A percentile compares a stretch with the other conserved stretches of the same genome.
phyloP scores from a whole-genome alignment of 805 yeast genomes.

The Saccharomyces eubayanus region DNA sequence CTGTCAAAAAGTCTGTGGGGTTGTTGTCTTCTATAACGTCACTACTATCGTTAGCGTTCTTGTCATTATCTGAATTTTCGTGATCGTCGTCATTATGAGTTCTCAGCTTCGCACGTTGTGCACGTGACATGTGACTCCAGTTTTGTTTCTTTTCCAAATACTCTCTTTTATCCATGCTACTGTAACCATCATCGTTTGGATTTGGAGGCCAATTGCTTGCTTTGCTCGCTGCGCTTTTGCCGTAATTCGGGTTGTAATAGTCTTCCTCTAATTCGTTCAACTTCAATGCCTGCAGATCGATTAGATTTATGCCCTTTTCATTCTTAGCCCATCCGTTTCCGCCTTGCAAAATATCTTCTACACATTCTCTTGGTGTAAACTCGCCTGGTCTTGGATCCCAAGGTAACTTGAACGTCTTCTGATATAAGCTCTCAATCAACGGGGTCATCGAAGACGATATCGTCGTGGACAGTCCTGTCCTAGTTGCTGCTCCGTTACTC shows the following conservation, averaged over 20 bases:
- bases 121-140: slow-evolving; percentile 10
- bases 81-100: slow-evolving; percentile 4
- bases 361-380: slow-evolving; percentile 59
- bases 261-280: slow-evolving; percentile 22
- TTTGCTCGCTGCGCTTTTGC: neutral
- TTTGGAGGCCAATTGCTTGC: slow-evolving; percentile 1
- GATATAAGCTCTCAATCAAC: slow-evolving; percentile 41
- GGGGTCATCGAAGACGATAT: slow-evolving; percentile 38
- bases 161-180: slow-evolving; percentile 23
- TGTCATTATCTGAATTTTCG: neutral
- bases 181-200: slow-evolving; percentile 9
- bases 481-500: slow-evolving; percentile 4
- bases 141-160: slow-evolving; percentile 21
- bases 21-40: neutral
- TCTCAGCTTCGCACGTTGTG: slow-evolving; percentile 7
- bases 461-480: slow-evolving; percentile 17
- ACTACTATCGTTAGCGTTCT: neutral
- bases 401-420: slow-evolving; percentile 46
- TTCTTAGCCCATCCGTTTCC: slow-evolving; percentile 57
- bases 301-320: slow-evolving; percentile 29
- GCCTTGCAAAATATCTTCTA: slow-evolving; percentile 66
- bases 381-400: slow-evolving; percentile 56
- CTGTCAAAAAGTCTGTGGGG: slow-evolving; percentile 6
- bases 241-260: slow-evolving; percentile 6
- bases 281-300: slow-evolving; percentile 27